phyloP scores from a whole-genome alignment of 371 early-diverging fungal genomes.

The Mucor sp. region DNA sequence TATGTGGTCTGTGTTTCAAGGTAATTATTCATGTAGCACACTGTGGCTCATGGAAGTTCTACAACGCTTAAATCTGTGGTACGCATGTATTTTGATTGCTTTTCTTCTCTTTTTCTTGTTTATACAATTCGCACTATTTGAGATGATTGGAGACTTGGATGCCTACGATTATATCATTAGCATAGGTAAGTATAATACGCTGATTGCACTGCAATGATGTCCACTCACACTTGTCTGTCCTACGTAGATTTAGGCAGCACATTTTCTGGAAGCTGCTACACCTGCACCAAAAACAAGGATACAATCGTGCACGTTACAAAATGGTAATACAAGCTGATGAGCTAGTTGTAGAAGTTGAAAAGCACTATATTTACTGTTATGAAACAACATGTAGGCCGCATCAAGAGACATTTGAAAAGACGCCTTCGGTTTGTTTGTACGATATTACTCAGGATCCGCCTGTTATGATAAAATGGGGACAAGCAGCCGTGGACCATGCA shows the following conservation, averaged over 20 bases:
- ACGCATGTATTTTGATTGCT: not conserved
- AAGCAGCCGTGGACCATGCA: not conserved
- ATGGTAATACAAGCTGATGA: not conserved
- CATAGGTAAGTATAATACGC: not conserved
- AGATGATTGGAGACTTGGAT: not conserved
- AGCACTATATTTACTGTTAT: no score
- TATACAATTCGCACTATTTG: not conserved
- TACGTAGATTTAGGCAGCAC: slow-evolving; percentile 13
- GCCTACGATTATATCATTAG: slow-evolving; percentile 1
- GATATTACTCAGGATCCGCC: not conserved
- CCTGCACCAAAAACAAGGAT: not conserved
- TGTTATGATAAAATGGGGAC: slow-evolving; percentile 8
- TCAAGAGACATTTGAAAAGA: slow-evolving; percentile 7
- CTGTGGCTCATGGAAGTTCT: not conserved
- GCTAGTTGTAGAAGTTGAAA: no score
- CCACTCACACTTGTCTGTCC: no score
- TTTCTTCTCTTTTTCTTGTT: not conserved
- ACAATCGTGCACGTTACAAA: not conserved
- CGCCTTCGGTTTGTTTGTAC: slow-evolving; percentile 13
- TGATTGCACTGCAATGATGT: not conserved
- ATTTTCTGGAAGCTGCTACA: slow-evolving; percentile 14
- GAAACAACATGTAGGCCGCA: slow-evolving; percentile 5
- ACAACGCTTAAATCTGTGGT: not conserved
- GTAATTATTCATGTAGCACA: not conserved
- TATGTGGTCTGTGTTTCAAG: not conserved